These are phyloP conservation scores for Yamadazyma siamensis DNA, from an alignment of 1,139 yeast genomes.

Conservation along the genomic window DNA sequence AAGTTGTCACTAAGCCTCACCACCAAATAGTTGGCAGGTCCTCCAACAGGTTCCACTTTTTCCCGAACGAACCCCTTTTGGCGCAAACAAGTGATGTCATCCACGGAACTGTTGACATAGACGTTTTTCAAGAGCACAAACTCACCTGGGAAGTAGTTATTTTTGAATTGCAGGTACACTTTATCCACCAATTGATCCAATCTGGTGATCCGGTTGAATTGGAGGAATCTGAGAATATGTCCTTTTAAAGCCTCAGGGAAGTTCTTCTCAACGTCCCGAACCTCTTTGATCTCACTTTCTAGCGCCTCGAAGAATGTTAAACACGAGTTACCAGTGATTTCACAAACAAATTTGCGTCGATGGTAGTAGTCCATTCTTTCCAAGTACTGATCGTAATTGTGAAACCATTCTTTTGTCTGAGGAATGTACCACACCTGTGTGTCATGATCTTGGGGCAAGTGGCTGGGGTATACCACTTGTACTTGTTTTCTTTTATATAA, in stretches of 20 bases:
- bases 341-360: constrained; percentile 84
- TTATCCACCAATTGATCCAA: constrained; percentile 85
- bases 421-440: constrained; percentile 75
- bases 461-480: constrained; percentile 51
- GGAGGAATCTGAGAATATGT: constrained; percentile 81
- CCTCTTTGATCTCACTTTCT: constrained; percentile 67
- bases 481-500: constrained; percentile 72
- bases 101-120: constrained; percentile 9
- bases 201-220: constrained; percentile 79
- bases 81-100: constrained; percentile 17
- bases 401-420: constrained; percentile 86
- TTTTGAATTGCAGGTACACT: constrained; percentile 69
- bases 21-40: constrained; percentile 60
- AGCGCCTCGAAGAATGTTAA: constrained; percentile 87
- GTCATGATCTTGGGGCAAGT: constrained; percentile 49
- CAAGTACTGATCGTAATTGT: constrained; percentile 70
- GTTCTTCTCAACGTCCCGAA: constrained; percentile 67
- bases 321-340: constrained; percentile 91
- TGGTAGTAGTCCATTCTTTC: constrained; percentile 66
- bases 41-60: constrained; percentile 48
- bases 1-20: constrained; percentile 45
- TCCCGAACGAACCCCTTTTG: constrained; percentile 42
- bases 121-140: constrained; percentile 58
- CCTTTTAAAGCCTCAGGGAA: constrained; percentile 92
- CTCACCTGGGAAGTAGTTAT: constrained; percentile 92